Percentiles rank a stretch among this genome's conserved stretches.
Conservation (phyloP, 768 basidiomycete genomes). For the Trametes cingulata region DNA sequence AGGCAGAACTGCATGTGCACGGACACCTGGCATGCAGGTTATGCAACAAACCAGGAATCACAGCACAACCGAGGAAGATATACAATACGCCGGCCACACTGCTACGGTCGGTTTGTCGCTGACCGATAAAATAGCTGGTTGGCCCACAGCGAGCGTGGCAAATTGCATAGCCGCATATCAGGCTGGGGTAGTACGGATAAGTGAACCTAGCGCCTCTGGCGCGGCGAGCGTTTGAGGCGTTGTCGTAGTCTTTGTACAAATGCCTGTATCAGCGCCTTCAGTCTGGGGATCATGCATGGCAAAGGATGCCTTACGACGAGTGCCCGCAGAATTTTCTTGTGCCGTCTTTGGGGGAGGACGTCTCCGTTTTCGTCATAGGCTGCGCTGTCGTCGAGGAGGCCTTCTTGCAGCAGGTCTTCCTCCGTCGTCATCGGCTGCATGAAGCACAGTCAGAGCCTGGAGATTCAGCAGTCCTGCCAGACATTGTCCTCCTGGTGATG, state of each 20-base stretch:
- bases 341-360: neutral
- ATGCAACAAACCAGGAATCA: too few species aligned
- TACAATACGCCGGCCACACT: too few species aligned
- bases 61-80: too few species aligned
- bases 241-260: conserved; percentile 1
- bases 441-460: neutral
- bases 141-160: too few species aligned
- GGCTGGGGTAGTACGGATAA: neutral
- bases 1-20: too few species aligned
- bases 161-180: neutral
- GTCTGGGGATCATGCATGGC: neutral
- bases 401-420: conserved; percentile 23
- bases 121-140: too few species aligned
- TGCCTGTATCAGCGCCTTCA: neutral
- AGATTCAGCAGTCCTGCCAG: neutral
- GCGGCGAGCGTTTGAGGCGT: neutral
- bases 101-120: too few species aligned
- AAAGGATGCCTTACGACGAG: neutral
- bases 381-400: conserved; percentile 5
- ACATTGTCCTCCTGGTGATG: too few species aligned
- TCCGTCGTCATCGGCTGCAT: conserved; percentile 23
- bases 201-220: neutral
- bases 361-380: neutral
- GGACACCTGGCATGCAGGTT: too few species aligned
- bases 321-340: neutral